These are phyloP conservation scores for Aureobasidium sp. DNA, from an alignment of 2,329 filamentous ascomycete genomes.

Conservation along the genomic window DNA sequence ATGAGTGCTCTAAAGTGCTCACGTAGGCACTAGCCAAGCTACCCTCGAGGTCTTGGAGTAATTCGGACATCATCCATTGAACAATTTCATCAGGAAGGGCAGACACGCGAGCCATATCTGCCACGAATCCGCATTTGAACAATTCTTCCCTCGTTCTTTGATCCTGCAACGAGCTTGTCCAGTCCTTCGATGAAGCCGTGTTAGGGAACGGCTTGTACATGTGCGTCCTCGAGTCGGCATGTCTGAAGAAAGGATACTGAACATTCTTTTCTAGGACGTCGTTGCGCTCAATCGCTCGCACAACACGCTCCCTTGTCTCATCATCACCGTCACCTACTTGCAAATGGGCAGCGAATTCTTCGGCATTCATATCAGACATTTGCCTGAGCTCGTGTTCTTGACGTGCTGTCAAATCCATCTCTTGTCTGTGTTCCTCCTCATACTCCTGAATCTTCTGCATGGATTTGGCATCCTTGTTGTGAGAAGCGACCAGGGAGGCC, in stretches of 20 bases:
- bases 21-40: slow-evolving; percentile 33
- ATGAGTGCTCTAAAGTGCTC: slow-evolving; percentile 20
- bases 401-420: slow-evolving; percentile 16
- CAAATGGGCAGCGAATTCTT: slow-evolving; percentile 36
- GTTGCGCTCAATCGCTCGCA: slow-evolving; percentile 53
- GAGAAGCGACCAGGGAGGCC: slow-evolving; percentile 19
- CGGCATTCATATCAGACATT: slow-evolving; percentile 15
- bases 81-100: slow-evolving; percentile 34
- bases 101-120: slow-evolving; percentile 32
- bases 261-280: slow-evolving; percentile 50
- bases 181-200: slow-evolving; percentile 27
- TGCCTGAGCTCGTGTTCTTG: slow-evolving; percentile 13
- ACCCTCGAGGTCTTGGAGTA: slow-evolving; percentile 27
- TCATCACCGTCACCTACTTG: slow-evolving; percentile 27
- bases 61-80: slow-evolving; percentile 37
- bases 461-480: slow-evolving; percentile 5
- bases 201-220: slow-evolving; percentile 24
- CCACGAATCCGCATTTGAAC: slow-evolving; percentile 37
- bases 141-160: slow-evolving; percentile 33
- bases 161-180: slow-evolving; percentile 30
- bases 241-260: slow-evolving; percentile 52
- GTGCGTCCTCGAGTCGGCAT: slow-evolving; percentile 17
- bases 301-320: slow-evolving; percentile 41
- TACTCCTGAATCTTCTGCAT: slow-evolving; percentile 24
- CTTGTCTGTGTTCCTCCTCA: slow-evolving; percentile 20